phyloP scores from a whole-genome alignment of 768 basidiomycete species.

The Rhizopogon rudus region DNA sequence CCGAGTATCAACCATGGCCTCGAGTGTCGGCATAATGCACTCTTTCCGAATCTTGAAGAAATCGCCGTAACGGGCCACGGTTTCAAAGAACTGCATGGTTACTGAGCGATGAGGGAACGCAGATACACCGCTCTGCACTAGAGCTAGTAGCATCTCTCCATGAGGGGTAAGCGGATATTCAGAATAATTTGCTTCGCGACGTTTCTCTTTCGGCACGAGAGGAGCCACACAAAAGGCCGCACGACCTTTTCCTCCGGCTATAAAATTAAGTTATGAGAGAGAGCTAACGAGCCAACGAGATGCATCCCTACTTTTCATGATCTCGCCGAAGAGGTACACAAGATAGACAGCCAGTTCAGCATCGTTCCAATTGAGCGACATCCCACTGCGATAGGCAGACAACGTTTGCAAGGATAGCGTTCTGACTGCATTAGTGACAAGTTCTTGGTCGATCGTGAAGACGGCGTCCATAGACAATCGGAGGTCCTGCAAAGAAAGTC shows the following conservation, averaged over 20 bases:
- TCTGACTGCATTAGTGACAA: constrained; percentile 76
- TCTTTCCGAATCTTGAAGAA: constrained; percentile 95
- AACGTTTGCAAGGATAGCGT: constrained; percentile 72
- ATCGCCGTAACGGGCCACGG: constrained; percentile 85
- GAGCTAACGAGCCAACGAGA: background rate
- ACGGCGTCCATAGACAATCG: constrained; percentile 85
- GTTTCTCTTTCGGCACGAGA: constrained; percentile 59
- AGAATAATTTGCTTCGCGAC: constrained; percentile 66
- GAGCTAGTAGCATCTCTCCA: constrained; percentile 83
- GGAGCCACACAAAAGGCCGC: constrained; percentile 83
- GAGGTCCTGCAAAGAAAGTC: constrained; percentile 56
- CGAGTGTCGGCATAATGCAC: constrained; percentile 80
- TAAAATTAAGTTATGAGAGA: constrained; percentile 5
- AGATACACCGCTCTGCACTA: constrained; percentile 80
- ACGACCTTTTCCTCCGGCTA: constrained; percentile 75
- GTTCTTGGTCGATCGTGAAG: constrained; percentile 76
- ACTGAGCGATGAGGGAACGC: constrained; percentile 82
- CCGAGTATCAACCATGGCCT: constrained; percentile 84
- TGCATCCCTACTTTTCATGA: constrained; percentile 68
- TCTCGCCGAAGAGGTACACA: constrained; percentile 90
- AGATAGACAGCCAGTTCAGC: constrained; percentile 93
- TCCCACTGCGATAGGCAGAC: constrained; percentile 55
- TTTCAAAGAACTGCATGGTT: constrained; percentile 89
- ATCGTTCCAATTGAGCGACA: constrained; percentile 80
- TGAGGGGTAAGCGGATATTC: constrained; percentile 83